A percentile compares a stretch with the other conserved stretches of the same genome.
Evolutionary conservation across 129 eudicot genomes (phyloP).

Genomic region (Escallonia herrerae): DNA sequence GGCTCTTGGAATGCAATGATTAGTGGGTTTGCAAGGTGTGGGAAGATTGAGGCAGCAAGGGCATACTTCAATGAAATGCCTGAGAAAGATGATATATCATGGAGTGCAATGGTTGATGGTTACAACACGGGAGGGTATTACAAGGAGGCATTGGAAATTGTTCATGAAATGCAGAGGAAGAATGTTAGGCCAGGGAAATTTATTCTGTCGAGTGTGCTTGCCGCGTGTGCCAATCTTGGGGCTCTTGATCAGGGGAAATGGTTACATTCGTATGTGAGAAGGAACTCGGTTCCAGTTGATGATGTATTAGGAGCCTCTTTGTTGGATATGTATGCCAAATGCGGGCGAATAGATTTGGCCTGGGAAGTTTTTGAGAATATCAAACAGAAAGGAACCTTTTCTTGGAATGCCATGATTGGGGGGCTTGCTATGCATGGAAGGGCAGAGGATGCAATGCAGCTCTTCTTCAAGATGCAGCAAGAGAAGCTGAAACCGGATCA

Average conservation of each 20-base stretch:
- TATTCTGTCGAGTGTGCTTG: constrained; percentile 47
- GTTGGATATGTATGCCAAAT: constrained; percentile 61
- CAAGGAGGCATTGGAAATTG: constrained; percentile 41
- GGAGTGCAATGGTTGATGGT: constrained; percentile 74
- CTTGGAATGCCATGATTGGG: constrained; percentile 78
- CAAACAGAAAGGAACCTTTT: constrained; percentile 29
- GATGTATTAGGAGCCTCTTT: constrained; percentile 47
- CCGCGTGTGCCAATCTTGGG: constrained; percentile 53
- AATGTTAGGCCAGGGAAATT: constrained; percentile 35
- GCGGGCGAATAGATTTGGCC: constrained; percentile 58
- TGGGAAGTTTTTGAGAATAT: constrained; percentile 61
- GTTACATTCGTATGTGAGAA: constrained; percentile 43
- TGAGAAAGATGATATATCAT: constrained; percentile 44
- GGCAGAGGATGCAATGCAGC: constrained; percentile 46
- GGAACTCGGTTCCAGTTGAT: constrained; percentile 31
- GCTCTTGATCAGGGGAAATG: constrained; percentile 65
- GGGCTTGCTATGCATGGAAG: constrained; percentile 68
- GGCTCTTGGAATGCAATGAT: constrained; percentile 62
- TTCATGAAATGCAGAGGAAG: constrained; percentile 36
- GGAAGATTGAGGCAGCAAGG: constrained; percentile 40
- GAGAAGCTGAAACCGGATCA: constrained; percentile 27
- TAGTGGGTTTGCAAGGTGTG: constrained; percentile 34
- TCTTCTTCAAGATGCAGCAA: constrained; percentile 35
- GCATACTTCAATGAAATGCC: constrained; percentile 41
- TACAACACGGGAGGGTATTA: constrained; percentile 37